These are phyloP conservation scores for Gynandropsis gynandra DNA, from an alignment of 345 rosid genomes.

Conservation along the genomic window DNA sequence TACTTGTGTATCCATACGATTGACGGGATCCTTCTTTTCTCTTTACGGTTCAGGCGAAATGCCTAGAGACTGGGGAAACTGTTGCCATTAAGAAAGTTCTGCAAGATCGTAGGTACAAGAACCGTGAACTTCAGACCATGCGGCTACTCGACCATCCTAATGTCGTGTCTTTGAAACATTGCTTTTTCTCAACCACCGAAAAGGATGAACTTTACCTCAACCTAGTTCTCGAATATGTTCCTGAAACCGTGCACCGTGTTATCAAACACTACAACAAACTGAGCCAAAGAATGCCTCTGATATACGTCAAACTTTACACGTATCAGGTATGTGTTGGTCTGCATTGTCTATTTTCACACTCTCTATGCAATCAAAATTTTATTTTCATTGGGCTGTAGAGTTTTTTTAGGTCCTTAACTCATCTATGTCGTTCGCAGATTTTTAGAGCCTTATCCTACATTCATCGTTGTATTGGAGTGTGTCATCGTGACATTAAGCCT, in stretches of 20 bases:
- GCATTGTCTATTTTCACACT: background rate
- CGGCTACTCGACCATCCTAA: constrained; percentile 94
- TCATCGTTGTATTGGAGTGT: constrained; percentile 77
- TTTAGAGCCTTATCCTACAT: constrained; percentile 85
- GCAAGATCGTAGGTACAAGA: constrained; percentile 93
- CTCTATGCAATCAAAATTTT: background rate
- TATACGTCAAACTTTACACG: constrained; percentile 81
- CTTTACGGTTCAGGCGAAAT: constrained; percentile 55
- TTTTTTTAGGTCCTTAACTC: background rate
- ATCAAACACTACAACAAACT: constrained; percentile 83
- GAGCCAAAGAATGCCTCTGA: constrained; percentile 85
- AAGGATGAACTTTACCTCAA: constrained; percentile 95
- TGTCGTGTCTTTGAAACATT: constrained; percentile 82
- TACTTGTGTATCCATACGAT: no score
- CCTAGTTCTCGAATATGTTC: constrained; percentile 90
- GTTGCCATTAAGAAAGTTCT: constrained; percentile 97
- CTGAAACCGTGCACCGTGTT: constrained; percentile 91
- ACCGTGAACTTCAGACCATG: constrained; percentile 96
- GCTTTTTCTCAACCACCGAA: constrained; percentile 92
- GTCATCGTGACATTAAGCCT: constrained; percentile 96
- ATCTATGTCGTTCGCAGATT: constrained; percentile 43
- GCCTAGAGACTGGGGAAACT: constrained; percentile 93
- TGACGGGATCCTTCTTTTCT: background rate
- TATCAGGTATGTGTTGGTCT: constrained; percentile 81
- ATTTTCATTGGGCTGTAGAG: background rate